Percentiles rank a stretch among this genome's conserved stretches.
These are phyloP conservation scores for Fusarium sambucinum DNA, from an alignment of 2,329 filamentous ascomycete species.

Conservation along the genomic window DNA sequence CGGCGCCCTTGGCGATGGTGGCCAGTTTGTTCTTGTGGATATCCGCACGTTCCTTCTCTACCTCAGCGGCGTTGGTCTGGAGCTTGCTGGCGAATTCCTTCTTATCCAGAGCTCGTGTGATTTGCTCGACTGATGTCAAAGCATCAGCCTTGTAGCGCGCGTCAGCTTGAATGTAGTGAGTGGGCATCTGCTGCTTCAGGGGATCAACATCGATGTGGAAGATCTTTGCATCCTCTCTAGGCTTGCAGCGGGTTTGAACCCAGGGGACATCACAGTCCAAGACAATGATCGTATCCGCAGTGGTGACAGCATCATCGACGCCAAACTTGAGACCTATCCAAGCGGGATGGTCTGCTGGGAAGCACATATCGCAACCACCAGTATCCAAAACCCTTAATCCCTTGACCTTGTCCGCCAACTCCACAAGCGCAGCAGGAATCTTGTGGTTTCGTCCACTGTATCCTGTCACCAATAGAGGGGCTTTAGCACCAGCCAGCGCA, in stretches of 20 bases:
- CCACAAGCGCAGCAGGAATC: slow-evolving; percentile 70
- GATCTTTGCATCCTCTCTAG: slow-evolving; percentile 64
- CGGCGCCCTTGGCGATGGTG: slow-evolving; percentile 67
- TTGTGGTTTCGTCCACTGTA: slow-evolving; percentile 78
- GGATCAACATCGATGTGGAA: slow-evolving; percentile 76
- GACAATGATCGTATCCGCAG: slow-evolving; percentile 86
- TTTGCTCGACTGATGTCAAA: slow-evolving; percentile 73
- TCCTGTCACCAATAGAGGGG: slow-evolving; percentile 77
- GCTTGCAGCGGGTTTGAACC: slow-evolving; percentile 81
- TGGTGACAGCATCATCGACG: slow-evolving; percentile 76
- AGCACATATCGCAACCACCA: slow-evolving; percentile 84
- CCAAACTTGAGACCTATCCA: slow-evolving; percentile 81
- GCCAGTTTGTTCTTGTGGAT: slow-evolving; percentile 70
- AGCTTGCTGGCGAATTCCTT: slow-evolving; percentile 58
- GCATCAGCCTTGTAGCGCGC: slow-evolving; percentile 76
- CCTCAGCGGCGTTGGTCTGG: slow-evolving; percentile 28
- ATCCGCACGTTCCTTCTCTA: slow-evolving; percentile 63
- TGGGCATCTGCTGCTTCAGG: slow-evolving; percentile 77
- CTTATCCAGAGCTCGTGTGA: slow-evolving; percentile 71
- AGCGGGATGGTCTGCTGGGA: slow-evolving; percentile 76
- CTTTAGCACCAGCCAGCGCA: slow-evolving; percentile 71
- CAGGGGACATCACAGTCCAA: slow-evolving; percentile 93
- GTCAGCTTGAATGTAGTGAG: slow-evolving; percentile 77
- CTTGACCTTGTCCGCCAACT: slow-evolving; percentile 75
- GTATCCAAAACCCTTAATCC: slow-evolving; percentile 80